These are phyloP conservation scores for Mallotus repandus DNA, from an alignment of 441 rosid species.

Conservation along the genomic window DNA sequence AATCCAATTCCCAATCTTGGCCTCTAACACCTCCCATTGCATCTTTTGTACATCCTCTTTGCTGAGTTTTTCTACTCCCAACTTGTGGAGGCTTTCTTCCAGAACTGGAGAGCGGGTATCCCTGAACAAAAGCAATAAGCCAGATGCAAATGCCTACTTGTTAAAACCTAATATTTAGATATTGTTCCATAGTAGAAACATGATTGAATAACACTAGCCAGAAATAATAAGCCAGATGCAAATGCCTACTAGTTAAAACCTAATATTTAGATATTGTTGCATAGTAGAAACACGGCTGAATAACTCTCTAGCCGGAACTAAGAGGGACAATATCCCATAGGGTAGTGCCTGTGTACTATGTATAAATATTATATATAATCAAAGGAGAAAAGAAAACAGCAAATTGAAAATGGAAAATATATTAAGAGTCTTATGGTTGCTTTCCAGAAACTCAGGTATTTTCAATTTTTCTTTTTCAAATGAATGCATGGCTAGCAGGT, in stretches of 20 bases:
- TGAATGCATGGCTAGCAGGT: not conserved
- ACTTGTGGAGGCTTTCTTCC: slow-evolving; percentile 83
- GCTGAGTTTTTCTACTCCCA: slow-evolving; percentile 95
- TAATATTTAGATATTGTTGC: not conserved
- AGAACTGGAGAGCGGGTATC: slow-evolving; percentile 78
- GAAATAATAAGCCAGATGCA: not conserved
- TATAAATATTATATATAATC: not conserved
- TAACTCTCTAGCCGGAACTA: slow-evolving; percentile 3
- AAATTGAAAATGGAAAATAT: not conserved
- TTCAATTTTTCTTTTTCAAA: not conserved
- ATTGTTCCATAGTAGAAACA: not conserved
- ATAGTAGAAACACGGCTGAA: not conserved
- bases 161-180: not conserved
- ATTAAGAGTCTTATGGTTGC: not conserved
- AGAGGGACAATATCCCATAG: not conserved
- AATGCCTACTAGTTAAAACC: not conserved
- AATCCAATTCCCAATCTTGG: slow-evolving; percentile 98
- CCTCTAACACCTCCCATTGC: slow-evolving; percentile 99
- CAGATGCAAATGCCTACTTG: not conserved
- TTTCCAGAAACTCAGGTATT: not conserved
- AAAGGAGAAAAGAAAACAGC: not conserved
- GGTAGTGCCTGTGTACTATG: no score
- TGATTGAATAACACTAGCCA: not conserved
- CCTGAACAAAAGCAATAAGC: slow-evolving; percentile 36
- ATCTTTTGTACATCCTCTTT: slow-evolving; percentile 96